Conservation (phyloP, 192 early-diverging fungal species). For the Rhizophlyctis rosea region DNA sequence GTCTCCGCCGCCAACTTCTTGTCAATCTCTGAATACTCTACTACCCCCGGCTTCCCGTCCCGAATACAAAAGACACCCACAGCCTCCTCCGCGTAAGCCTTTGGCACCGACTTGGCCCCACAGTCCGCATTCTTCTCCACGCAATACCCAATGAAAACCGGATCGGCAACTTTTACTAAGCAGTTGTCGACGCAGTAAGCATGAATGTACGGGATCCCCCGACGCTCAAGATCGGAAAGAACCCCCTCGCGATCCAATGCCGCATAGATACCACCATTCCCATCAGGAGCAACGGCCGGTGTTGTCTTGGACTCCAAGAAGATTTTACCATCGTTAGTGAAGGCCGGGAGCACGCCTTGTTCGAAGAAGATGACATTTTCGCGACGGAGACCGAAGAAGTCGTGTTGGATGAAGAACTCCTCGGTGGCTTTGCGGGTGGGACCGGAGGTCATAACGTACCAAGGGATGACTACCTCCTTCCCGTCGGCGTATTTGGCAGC, state of each 20-base stretch:
- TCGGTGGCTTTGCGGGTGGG: constrained; percentile 83
- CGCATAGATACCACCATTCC: constrained; percentile 92
- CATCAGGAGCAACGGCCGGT: constrained; percentile 58
- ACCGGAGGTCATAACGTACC: constrained; percentile 98
- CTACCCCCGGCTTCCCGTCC: constrained; percentile 78
- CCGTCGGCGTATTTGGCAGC: constrained; percentile 16
- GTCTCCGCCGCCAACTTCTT: constrained; percentile 66
- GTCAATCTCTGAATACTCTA: constrained; percentile 97
- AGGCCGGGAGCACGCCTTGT: constrained; percentile 92
- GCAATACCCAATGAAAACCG: constrained; percentile 93
- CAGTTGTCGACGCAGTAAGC: constrained; percentile 99
- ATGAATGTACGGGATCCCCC: constrained; percentile 86
- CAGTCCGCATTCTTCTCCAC: constrained; percentile 85
- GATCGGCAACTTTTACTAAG: constrained; percentile 93
- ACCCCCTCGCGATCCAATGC: constrained; percentile 82
- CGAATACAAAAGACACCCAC: constrained; percentile 95
- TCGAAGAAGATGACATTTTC: constrained; percentile 94
- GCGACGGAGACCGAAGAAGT: constrained; percentile 83
- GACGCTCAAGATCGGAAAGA: constrained; percentile 71
- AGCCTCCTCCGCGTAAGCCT: constrained; percentile 78
- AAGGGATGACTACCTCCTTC: constrained; percentile 77
- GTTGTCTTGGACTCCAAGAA: constrained; percentile 75
- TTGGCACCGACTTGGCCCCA: constrained; percentile 93
- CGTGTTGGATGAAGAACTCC: constrained; percentile 71
- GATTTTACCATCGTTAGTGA: constrained; percentile 90